A percentile compares a stretch with the other conserved stretches of the same genome.
phyloP scores from a whole-genome alignment of 2,329 filamentous ascomycete species.

The Diaporthe sp. region DNA sequence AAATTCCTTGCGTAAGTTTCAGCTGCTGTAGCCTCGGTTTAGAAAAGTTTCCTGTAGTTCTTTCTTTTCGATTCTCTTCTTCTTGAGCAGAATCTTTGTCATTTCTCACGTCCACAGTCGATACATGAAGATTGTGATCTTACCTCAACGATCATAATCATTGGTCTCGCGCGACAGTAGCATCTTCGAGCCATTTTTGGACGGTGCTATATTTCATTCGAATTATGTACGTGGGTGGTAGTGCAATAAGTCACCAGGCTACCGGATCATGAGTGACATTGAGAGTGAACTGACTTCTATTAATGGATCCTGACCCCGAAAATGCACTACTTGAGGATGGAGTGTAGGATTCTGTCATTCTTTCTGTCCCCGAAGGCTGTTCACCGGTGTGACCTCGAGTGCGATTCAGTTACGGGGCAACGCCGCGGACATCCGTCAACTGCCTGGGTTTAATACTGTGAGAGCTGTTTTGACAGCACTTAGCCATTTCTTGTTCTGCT shows the following conservation, averaged over 20 bases:
- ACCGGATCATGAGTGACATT: not conserved
- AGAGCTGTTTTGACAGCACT: not conserved
- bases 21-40: not conserved
- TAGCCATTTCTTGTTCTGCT: not conserved
- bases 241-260: not conserved
- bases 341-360: not conserved
- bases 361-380: not conserved
- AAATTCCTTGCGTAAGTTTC: not conserved
- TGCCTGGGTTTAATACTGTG: not conserved
- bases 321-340: not conserved
- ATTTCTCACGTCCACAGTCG: not conserved
- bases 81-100: too few relatives aligned
- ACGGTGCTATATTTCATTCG: not conserved
- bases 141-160: too few relatives aligned
- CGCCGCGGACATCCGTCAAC: too few relatives aligned
- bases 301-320: not conserved
- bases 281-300: not conserved
- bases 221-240: not conserved
- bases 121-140: too few relatives aligned
- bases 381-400: not conserved
- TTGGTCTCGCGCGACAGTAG: not conserved
- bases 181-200: not conserved
- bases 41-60: not conserved
- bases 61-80: too few relatives aligned
- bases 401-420: not conserved